These are phyloP conservation scores for Linderina pennispora DNA, from an alignment of 192 early-diverging fungal genomes.

Conservation along the genomic window DNA sequence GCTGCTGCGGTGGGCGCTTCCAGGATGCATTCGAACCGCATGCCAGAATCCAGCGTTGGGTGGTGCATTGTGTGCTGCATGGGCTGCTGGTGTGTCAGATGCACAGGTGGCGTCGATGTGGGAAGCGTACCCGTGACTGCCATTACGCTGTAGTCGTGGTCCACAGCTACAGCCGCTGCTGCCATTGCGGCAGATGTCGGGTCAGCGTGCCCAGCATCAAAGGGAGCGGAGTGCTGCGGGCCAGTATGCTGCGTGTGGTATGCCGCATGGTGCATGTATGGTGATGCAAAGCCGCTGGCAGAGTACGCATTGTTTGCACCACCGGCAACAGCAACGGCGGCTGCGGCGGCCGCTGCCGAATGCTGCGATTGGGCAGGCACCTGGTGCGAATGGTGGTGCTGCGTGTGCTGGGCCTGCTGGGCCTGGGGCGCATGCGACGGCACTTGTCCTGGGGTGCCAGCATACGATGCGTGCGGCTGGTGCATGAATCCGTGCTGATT, in stretches of 20 bases:
- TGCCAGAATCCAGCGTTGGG: slow-evolving; percentile 2
- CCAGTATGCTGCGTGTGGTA: slow-evolving; percentile 20
- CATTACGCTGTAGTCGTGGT: slow-evolving; percentile 29
- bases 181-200: slow-evolving; percentile 9
- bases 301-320: slow-evolving; percentile 9
- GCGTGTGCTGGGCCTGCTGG: too few species aligned
- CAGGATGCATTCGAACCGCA: slow-evolving; percentile 33
- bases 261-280: slow-evolving; percentile 21
- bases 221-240: slow-evolving; percentile 6
- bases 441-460: too few species aligned
- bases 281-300: slow-evolving; percentile 7
- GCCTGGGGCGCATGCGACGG: too few species aligned
- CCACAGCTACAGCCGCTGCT: slow-evolving; percentile 3
- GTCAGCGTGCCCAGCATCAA: slow-evolving; percentile 3
- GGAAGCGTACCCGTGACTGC: slow-evolving; percentile 11
- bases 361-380: too few species aligned
- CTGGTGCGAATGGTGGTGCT: too few species aligned
- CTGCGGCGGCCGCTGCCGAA: slow-evolving; percentile 1
- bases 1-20: slow-evolving; percentile 42
- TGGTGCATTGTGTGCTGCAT: background rate
- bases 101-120: slow-evolving; percentile 3
- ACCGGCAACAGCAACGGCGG: slow-evolving; percentile 4
- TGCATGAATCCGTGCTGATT: too few species aligned
- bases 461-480: too few species aligned
- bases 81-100: too few species aligned